Percentiles rank a stretch among this genome's conserved stretches.
phyloP scores from a whole-genome alignment of 768 basidiomycete genomes.

The Tricholoma sp. region DNA sequence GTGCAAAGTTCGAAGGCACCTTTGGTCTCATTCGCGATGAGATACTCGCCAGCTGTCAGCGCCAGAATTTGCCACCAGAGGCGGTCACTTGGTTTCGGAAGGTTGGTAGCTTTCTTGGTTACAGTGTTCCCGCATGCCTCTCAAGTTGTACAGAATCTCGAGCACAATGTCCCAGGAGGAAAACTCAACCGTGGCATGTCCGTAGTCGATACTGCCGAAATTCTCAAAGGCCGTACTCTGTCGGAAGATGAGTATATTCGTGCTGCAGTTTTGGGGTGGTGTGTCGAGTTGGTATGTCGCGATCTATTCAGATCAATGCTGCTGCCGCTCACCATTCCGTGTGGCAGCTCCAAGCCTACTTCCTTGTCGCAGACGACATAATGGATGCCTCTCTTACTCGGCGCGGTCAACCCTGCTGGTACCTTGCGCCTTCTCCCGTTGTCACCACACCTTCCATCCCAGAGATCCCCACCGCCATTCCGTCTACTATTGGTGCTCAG shows the following conservation, averaged over 20 bases:
- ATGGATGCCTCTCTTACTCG: constrained; percentile 96
- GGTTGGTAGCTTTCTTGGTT: constrained; percentile 41
- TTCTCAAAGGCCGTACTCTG: constrained; percentile 67
- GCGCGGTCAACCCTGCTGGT: constrained; percentile 95
- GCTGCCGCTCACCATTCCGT: background rate
- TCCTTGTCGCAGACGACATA: constrained; percentile 95
- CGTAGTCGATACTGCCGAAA: constrained; percentile 89
- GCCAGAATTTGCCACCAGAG: constrained; percentile 77
- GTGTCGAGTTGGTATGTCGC: constrained; percentile 81
- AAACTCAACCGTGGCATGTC: constrained; percentile 97
- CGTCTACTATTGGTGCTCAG: background rate
- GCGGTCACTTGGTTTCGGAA: constrained; percentile 80
- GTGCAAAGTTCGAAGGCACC: constrained; percentile 64
- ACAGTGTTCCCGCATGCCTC: background rate
- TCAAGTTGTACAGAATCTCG: constrained; percentile 57
- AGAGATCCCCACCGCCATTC: background rate
- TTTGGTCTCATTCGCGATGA: constrained; percentile 73
- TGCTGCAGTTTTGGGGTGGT: constrained; percentile 89
- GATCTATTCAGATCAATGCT: background rate
- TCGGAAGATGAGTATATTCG: constrained; percentile 84
- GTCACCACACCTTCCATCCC: constrained; percentile 15
- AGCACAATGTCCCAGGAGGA: constrained; percentile 94
- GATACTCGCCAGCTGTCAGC: constrained; percentile 61
- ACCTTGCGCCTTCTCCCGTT: constrained; percentile 35
- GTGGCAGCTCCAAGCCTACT: constrained; percentile 88